These are phyloP conservation scores for Passiflora organensis DNA, from an alignment of 345 rosid genomes.

Conservation along the genomic window DNA sequence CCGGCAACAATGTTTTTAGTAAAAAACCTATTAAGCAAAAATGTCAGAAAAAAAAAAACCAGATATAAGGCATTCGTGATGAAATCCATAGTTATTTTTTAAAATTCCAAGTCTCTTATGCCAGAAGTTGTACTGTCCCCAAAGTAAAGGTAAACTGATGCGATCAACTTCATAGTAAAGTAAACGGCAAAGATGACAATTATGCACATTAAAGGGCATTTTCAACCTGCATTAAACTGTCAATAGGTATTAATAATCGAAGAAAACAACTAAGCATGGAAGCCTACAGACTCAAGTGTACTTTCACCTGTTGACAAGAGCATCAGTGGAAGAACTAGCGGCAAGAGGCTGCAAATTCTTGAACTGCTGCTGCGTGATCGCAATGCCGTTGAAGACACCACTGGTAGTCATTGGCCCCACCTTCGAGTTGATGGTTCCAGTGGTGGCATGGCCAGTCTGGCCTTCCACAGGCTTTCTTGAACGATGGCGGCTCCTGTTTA, in stretches of 20 bases:
- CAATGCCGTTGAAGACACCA: constrained; percentile 26
- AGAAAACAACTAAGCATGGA: neutral
- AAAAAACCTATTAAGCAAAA: neutral
- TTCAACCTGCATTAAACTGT: constrained; percentile 6
- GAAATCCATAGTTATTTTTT: neutral
- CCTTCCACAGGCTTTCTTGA: constrained; percentile 85
- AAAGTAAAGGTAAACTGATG: constrained; percentile 26
- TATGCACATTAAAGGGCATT: constrained; percentile 14
- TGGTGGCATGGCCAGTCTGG: constrained; percentile 43
- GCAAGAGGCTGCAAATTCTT: constrained; percentile 32
- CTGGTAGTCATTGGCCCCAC: constrained; percentile 25
- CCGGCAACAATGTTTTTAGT: too few species aligned
- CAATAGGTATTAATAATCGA: neutral
- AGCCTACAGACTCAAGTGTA: neutral
- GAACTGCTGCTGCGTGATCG: constrained; percentile 26
- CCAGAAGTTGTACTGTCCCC: constrained; percentile 17
- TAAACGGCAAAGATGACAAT: constrained; percentile 10
- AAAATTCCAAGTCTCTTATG: constrained; percentile 18
- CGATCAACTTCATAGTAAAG: constrained; percentile 20
- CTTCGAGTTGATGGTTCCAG: constrained; percentile 34
- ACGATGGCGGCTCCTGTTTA: constrained; percentile 81
- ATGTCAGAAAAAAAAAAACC: neutral
- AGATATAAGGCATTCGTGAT: neutral
- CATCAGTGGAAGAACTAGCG: constrained; percentile 28
- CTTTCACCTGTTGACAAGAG: constrained; percentile 20